Evolutionary conservation across 2,329 filamentous ascomycete genomes (phyloP).

Genomic region (Neonectria neomacrospora): DNA sequence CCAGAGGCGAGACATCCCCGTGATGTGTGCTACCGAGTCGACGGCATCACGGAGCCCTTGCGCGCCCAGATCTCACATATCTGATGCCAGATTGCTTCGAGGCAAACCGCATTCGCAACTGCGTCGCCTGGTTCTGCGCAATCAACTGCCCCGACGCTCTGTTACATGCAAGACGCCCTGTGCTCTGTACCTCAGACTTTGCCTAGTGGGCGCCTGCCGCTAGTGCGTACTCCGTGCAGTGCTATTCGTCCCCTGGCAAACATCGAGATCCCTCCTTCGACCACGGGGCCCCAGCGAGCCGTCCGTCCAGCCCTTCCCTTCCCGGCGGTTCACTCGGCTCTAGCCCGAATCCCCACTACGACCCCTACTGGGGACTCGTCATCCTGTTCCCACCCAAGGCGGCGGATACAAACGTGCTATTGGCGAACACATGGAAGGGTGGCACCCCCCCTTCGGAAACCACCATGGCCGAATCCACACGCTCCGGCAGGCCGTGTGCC

Average conservation of each 20-base stretch:
- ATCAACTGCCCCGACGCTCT: slow-evolving; percentile 34
- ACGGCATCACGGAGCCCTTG: slow-evolving; percentile 5
- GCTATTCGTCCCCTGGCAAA: slow-evolving; percentile 34
- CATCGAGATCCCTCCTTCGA: slow-evolving; percentile 44
- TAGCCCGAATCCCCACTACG: slow-evolving; percentile 50
- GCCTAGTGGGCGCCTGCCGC: slow-evolving; percentile 17
- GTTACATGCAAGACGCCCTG: slow-evolving; percentile 39
- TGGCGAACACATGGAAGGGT: slow-evolving; percentile 47
- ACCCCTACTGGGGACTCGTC: slow-evolving; percentile 49
- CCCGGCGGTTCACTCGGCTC: slow-evolving; percentile 54
- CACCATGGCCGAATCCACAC: slow-evolving; percentile 41
- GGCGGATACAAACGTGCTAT: slow-evolving; percentile 50
- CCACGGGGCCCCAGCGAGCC: slow-evolving; percentile 37
- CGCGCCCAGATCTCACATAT: slow-evolving; percentile 26
- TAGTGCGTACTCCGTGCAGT: slow-evolving; percentile 13
- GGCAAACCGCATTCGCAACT: slow-evolving; percentile 26
- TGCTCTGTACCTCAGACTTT: slow-evolving; percentile 4
- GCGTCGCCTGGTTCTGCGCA: slow-evolving; percentile 24
- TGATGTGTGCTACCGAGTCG: slow-evolving; percentile 8
- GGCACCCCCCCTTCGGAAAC: slow-evolving; percentile 40
- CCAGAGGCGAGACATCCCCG: not conserved
- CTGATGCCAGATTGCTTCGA: slow-evolving; percentile 27
- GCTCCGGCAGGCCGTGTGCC: slow-evolving; percentile 38
- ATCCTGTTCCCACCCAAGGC: slow-evolving; percentile 45
- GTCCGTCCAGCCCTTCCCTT: slow-evolving; percentile 42